phyloP scores from a whole-genome alignment of 2,329 filamentous ascomycete genomes.

The Fusarium xylarioides region DNA sequence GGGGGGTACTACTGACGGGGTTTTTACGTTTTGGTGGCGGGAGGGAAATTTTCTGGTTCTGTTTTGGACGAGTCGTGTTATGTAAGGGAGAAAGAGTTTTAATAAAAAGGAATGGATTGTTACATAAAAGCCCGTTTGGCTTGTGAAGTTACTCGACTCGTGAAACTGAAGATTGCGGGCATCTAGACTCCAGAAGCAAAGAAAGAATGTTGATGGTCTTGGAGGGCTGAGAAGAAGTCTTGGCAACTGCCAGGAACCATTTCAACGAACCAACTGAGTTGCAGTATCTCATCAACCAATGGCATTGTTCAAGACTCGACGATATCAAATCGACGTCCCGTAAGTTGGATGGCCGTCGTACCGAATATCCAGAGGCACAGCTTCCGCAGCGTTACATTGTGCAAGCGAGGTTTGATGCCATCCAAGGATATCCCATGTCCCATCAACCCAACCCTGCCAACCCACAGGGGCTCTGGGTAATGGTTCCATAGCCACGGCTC shows the following conservation, averaged over 20 bases:
- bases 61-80: not conserved
- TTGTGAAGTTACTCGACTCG: not conserved
- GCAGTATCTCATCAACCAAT: not conserved
- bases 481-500: conserved; percentile 1
- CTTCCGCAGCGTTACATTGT: not conserved
- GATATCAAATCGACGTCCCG: not conserved
- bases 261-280: not conserved
- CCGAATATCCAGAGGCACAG: not conserved
- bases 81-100: not conserved
- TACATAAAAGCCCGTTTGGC: not conserved
- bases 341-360: not conserved
- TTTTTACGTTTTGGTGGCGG: not conserved
- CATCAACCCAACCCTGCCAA: not conserved
- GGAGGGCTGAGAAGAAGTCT: not conserved
- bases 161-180: not conserved
- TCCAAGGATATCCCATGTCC: not conserved
- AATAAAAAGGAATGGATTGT: not conserved
- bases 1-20: not conserved
- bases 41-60: not conserved
- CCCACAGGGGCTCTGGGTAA: not conserved
- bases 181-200: not conserved
- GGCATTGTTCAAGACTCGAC: not conserved
- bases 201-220: not conserved
- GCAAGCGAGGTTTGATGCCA: not conserved
- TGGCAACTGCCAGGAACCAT: not conserved